Percentiles rank a stretch among this genome's conserved stretches.
Conservation (phyloP, 164 flowering plant genomes). For the Nelumbo lutea region DNA sequence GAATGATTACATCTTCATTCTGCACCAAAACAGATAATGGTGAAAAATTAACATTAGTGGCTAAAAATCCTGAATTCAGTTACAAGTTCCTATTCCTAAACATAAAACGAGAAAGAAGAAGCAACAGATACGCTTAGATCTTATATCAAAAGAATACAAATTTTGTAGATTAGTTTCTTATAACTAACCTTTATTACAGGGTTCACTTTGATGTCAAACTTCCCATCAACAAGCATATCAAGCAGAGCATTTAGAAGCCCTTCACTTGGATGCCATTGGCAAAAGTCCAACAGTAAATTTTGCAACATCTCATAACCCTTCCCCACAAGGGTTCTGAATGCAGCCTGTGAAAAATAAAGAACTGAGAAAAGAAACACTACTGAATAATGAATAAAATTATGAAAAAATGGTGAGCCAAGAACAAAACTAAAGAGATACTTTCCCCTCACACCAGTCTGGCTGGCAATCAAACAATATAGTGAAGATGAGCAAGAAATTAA, state of each 20-base stretch:
- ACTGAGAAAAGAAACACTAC: not conserved
- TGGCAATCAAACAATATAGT: not conserved
- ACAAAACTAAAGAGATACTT: not conserved
- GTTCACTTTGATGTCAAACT: conserved; percentile 53
- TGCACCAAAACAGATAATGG: conserved; percentile 28
- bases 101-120: not conserved
- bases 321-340: conserved; percentile 91
- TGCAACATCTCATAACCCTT: conserved; percentile 82
- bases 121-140: too few species aligned
- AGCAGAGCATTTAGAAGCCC: conserved; percentile 74
- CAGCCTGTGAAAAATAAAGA: conserved; percentile 45
- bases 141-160: too few species aligned
- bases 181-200: conserved; percentile 66
- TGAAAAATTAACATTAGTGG: conserved; percentile 8
- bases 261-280: conserved; percentile 69
- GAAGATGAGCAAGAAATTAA: too few species aligned
- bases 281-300: conserved; percentile 83
- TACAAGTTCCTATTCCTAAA: not conserved
- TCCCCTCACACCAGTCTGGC: not conserved
- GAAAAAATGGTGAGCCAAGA: not conserved
- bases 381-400: not conserved
- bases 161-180: not conserved
- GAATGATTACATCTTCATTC: conserved; percentile 95
- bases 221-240: conserved; percentile 98
- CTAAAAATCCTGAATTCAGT: not conserved